These are phyloP conservation scores for Chlamydomonas eustigma DNA, from an alignment of 139 green algal genomes.

Conservation along the genomic window DNA sequence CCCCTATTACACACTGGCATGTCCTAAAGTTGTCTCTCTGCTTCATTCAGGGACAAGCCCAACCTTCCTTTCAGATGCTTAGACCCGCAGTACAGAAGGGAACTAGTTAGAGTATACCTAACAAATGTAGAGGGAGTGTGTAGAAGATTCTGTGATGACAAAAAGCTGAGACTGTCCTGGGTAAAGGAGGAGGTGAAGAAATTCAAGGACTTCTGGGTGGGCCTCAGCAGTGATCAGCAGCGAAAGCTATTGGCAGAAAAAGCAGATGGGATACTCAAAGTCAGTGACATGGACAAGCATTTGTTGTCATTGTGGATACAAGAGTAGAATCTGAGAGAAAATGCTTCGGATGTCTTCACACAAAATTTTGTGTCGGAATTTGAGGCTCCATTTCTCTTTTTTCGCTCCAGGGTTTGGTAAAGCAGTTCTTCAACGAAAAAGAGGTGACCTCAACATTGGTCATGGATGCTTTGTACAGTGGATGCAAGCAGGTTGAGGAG, in stretches of 20 bases:
- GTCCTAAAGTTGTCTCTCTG: too few relatives aligned
- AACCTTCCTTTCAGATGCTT: constrained; percentile 86
- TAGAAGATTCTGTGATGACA: constrained; percentile 89
- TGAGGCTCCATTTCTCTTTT: too few relatives aligned
- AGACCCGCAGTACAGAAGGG: constrained; percentile 90
- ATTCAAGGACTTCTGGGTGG: constrained; percentile 70
- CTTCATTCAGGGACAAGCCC: constrained; percentile 69
- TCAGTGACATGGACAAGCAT: too few relatives aligned
- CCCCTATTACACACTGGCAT: too few relatives aligned
- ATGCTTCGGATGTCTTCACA: too few relatives aligned
- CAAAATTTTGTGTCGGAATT: too few relatives aligned
- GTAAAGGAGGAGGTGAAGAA: constrained; percentile 45
- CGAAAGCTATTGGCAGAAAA: constrained; percentile 51
- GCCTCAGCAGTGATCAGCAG: constrained; percentile 42
- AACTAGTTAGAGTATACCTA: constrained; percentile 97
- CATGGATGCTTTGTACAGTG: constrained; percentile 94
- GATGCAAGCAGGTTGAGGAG: constrained; percentile 79
- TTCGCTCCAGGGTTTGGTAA: constrained; percentile 82
- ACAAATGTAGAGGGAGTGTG: constrained; percentile 96
- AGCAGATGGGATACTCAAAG: constrained; percentile 78
- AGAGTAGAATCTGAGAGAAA: too few relatives aligned
- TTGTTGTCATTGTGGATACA: too few relatives aligned
- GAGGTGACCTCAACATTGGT: constrained; percentile 97
- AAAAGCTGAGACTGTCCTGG: constrained; percentile 63
- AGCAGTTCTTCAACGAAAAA: constrained; percentile 98